Conservation (phyloP, 345 rosid species). For the Hibiscus mutabilis region DNA sequence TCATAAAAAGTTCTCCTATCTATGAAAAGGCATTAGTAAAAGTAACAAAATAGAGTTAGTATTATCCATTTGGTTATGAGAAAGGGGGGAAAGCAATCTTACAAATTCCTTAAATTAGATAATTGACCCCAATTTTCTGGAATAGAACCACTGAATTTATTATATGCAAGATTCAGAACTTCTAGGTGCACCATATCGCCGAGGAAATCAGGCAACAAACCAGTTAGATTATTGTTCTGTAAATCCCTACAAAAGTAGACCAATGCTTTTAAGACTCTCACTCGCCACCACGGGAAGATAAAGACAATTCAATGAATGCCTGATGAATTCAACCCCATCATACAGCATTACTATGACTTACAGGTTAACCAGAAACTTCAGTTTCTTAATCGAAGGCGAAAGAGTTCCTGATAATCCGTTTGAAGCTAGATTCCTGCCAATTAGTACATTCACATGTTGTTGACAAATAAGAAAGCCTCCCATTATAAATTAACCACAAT, state of each 20-base stretch:
- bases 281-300: not conserved
- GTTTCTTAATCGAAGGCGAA: conserved; percentile 57
- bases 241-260: conserved; percentile 58
- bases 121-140: conserved; percentile 63
- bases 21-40: not conserved
- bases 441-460: conserved; percentile 10
- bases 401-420: conserved; percentile 77
- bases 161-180: conserved; percentile 65
- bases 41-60: not conserved
- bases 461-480: not conserved
- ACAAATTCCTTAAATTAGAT: conserved; percentile 63
- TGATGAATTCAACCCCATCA: not conserved
- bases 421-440: conserved; percentile 58
- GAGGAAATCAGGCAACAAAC: conserved; percentile 63
- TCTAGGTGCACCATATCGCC: conserved; percentile 53
- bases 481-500: too few relatives aligned
- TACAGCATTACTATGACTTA: conserved; percentile 30
- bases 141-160: conserved; percentile 69
- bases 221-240: conserved; percentile 68
- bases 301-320: not conserved
- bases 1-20: not conserved
- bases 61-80: not conserved
- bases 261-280: not conserved
- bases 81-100: conserved; percentile 17
- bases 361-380: conserved; percentile 68